A percentile compares a stretch with the other conserved stretches of the same genome.
Conservation (phyloP, 2,329 filamentous ascomycete genomes). For the Scleromitrula shiraiana region DNA sequence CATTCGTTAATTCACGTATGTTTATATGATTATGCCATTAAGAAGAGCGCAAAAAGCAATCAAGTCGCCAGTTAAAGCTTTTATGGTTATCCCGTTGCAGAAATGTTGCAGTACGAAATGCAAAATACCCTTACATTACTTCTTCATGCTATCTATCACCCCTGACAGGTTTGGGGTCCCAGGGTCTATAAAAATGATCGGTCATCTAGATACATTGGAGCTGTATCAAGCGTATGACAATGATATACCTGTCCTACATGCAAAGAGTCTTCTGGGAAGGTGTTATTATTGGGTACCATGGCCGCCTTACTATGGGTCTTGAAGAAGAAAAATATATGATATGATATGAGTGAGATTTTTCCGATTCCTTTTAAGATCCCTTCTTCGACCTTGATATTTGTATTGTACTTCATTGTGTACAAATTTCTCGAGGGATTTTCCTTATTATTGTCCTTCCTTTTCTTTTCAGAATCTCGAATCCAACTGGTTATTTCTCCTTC, state of each 20-base stretch:
- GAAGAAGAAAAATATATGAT: background rate
- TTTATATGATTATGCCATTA: background rate
- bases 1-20: background rate
- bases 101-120: background rate
- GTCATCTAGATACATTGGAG: too few relatives aligned
- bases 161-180: too few relatives aligned
- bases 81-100: conserved; percentile 2
- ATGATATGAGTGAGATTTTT: background rate
- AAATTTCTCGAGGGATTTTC: background rate
- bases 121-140: too few relatives aligned
- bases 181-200: too few relatives aligned
- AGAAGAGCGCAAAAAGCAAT: too few relatives aligned
- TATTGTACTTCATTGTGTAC: background rate
- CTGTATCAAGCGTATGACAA: too few relatives aligned
- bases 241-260: too few relatives aligned
- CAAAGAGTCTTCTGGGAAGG: too few relatives aligned
- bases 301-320: background rate
- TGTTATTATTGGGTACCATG: background rate
- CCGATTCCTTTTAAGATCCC: background rate
- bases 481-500: background rate
- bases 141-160: too few relatives aligned
- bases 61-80: too few relatives aligned
- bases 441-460: background rate
- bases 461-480: too few relatives aligned
- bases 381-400: background rate